Evolutionary conservation across 768 basidiomycete species (phyloP).

Genomic region (Hericium coralloides): DNA sequence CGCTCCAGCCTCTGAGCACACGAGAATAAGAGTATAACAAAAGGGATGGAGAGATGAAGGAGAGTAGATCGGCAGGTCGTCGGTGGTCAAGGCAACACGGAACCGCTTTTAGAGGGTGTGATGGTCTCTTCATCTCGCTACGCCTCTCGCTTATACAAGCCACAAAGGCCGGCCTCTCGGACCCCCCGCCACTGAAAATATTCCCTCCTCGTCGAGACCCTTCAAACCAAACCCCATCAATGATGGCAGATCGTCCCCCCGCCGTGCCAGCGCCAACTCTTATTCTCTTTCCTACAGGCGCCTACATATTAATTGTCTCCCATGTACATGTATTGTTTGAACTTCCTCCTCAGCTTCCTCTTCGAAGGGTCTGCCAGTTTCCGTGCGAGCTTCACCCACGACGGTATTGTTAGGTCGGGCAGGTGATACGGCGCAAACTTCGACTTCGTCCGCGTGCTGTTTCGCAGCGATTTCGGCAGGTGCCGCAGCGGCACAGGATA

Average conservation of each 20-base stretch:
- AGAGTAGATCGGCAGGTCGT: slow-evolving; percentile 22
- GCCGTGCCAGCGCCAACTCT: neutral
- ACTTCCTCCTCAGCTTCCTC: slow-evolving; percentile 50
- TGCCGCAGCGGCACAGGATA: slow-evolving; percentile 49
- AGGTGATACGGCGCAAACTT: slow-evolving; percentile 64
- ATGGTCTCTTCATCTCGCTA: slow-evolving; percentile 6
- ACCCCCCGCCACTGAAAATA: no score
- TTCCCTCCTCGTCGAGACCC: no score
- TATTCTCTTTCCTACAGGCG: neutral
- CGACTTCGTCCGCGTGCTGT: slow-evolving; percentile 31
- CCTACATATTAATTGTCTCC: slow-evolving; percentile 35
- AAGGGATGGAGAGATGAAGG: slow-evolving; percentile 4
- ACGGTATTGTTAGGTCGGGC: slow-evolving; percentile 68
- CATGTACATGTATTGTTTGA: slow-evolving; percentile 70
- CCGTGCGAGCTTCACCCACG: slow-evolving; percentile 63
- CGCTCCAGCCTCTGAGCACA: slow-evolving; percentile 2
- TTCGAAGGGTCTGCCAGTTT: slow-evolving; percentile 45
- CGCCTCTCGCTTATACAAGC: slow-evolving; percentile 10
- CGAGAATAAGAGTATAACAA: slow-evolving; percentile 5
- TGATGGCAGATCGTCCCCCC: neutral
- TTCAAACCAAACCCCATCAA: neutral
- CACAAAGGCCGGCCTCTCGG: slow-evolving; percentile 2
- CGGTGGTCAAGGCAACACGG: slow-evolving; percentile 47
- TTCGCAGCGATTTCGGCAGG: slow-evolving; percentile 41
- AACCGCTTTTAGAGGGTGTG: neutral